Base-by-base conservation (phyloP, 2,329 filamentous ascomycete species). In the Akanthomyces lecanii region DNA sequence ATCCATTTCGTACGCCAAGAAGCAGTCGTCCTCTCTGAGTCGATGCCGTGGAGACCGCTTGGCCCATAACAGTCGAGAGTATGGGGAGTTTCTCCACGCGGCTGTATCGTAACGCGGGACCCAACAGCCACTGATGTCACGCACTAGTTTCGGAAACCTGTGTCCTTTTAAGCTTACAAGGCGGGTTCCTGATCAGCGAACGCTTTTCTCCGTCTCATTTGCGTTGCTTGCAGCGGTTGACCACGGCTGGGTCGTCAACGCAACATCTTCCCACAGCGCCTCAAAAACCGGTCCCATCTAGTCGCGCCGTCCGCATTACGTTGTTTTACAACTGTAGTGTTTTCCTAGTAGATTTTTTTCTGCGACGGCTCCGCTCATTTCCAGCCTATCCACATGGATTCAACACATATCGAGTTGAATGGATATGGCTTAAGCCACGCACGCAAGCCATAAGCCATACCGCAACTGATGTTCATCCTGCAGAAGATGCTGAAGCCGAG, bases 391-490 rank as follows among this genome's bases (percentile, higher is more conserved):
- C 36, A 44, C 52, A 25, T 28, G 52, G 10, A 55, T 53, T 40
- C 12, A 25, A 21, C 21, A 54, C 1, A 14, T 36, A 44, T 55
- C 52, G 52, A 55, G 21, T 44, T 42, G 52, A 25, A 55, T 18
- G 30, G 33, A 25, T 25, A 42, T 44, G 36, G 52, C 52, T 42
- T 28, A 42, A 42, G 52, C 52, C 52, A 55, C 52, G 11, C 7
- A 44, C 11, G 12, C 33, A 44, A 55, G 52, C 33, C 38, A 36
- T 55, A 55, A 44, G 52, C 52, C 33, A 53, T 33, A 53, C 28
- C 12, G 50, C 28, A 18, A 25, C 50, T 11, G 66, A 6, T 58
- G 81, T 30, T 30, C 28, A 30, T 30, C 28, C 28, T 2, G 4
- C 4, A 6, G 28, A 30, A 30, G 6, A 30, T 30, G 28, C 28